Percentiles rank a stretch among this genome's conserved stretches.
Evolutionary conservation across 2,329 filamentous ascomycete species (phyloP).

Genomic region (Knufia petricola): DNA sequence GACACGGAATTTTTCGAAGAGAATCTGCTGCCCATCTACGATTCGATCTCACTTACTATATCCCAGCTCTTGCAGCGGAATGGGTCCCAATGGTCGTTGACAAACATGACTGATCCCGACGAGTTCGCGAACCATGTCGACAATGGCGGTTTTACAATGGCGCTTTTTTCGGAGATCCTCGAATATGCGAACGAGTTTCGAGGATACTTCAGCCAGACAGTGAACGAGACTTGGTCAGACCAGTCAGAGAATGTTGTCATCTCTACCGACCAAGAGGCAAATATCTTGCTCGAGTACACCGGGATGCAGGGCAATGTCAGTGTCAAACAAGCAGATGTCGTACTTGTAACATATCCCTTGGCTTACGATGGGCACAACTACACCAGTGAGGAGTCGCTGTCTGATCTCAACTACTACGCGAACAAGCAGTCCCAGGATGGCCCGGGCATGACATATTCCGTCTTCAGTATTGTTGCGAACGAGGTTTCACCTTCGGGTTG

Average conservation of each 20-base stretch:
- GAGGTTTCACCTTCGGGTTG: conserved; percentile 57
- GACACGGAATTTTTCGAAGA: conserved; percentile 47
- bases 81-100: conserved; percentile 42
- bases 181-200: conserved; percentile 50
- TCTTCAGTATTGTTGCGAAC: conserved; percentile 59
- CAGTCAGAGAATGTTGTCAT: conserved; percentile 49
- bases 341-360: conserved; percentile 56
- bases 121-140: conserved; percentile 58
- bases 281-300: conserved; percentile 55
- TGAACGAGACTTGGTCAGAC: conserved; percentile 50
- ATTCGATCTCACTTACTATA: conserved; percentile 54
- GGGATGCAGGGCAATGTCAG: conserved; percentile 57
- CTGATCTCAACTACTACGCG: conserved; percentile 60
- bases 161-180: conserved; percentile 48
- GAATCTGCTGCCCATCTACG: conserved; percentile 52
- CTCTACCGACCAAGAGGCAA: conserved; percentile 43
- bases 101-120: conserved; percentile 63
- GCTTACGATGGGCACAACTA: conserved; percentile 48
- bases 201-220: conserved; percentile 42
- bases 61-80: conserved; percentile 52
- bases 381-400: conserved; percentile 39
- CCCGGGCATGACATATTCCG: conserved; percentile 64
- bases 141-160: conserved; percentile 61
- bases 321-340: conserved; percentile 63
- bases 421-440: conserved; percentile 58